Conservation (phyloP, 768 basidiomycete species). For the Tricholoma matsutake region DNA sequence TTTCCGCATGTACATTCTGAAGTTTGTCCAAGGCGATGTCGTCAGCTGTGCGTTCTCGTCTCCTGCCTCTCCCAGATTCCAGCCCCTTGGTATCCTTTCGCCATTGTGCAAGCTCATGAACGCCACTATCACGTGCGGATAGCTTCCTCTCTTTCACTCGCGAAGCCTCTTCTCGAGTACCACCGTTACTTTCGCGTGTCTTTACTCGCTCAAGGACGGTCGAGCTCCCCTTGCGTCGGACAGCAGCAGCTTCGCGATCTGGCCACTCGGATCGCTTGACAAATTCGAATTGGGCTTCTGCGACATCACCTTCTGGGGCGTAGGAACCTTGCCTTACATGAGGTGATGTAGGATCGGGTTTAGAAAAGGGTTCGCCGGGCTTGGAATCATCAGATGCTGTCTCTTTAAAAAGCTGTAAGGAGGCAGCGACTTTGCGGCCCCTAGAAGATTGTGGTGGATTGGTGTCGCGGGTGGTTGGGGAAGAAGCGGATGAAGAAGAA, state of each 20-base stretch:
- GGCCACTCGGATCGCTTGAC: constrained; percentile 87
- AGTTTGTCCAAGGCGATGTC: constrained; percentile 23
- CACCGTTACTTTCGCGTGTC: constrained; percentile 42
- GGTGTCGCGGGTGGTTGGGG: constrained; percentile 28
- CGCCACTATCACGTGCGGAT: constrained; percentile 40
- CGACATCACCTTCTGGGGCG: constrained; percentile 49
- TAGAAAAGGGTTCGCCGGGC: constrained; percentile 28
- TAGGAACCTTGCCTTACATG: constrained; percentile 30
- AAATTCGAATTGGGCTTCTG: constrained; percentile 72
- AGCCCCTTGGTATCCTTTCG: constrained; percentile 46
- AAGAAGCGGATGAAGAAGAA: constrained; percentile 31
- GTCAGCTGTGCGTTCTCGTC: constrained; percentile 50
- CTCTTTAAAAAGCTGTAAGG: constrained; percentile 80
- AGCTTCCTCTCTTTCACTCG: constrained; percentile 33
- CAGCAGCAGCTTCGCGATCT: constrained; percentile 69
- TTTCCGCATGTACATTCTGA: constrained; percentile 27
- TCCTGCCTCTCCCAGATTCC: constrained; percentile 55
- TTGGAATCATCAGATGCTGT: constrained; percentile 41
- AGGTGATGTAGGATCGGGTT: constrained; percentile 23
- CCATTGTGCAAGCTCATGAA: constrained; percentile 54
- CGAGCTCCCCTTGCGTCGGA: constrained; percentile 66
- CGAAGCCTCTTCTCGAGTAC: constrained; percentile 26
- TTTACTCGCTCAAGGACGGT: constrained; percentile 54
- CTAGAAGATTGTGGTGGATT: constrained; percentile 36
- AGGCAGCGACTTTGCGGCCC: constrained; percentile 81